A percentile compares a stretch with the other conserved stretches of the same genome.
phyloP scores from a whole-genome alignment of 176 grass and related monocot genomes.

The Dactylis glomerata region DNA sequence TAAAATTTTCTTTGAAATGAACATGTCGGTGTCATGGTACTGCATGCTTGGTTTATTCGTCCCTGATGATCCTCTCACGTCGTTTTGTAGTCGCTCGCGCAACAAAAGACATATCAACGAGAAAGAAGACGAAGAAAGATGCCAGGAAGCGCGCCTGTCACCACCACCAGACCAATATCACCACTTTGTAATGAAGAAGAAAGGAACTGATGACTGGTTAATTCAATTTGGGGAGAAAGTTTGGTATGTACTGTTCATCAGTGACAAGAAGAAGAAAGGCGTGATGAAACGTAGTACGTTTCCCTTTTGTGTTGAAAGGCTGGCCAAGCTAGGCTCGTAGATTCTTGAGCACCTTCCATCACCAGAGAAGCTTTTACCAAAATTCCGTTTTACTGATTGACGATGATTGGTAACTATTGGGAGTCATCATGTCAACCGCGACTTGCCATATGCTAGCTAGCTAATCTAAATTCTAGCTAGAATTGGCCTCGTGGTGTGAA shows the following conservation, averaged over 20 bases:
- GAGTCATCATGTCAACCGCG: conserved; percentile 6
- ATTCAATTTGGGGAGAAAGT: background rate
- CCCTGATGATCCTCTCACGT: background rate
- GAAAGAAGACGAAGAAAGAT: background rate
- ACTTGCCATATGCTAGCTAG: background rate
- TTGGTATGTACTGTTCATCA: background rate
- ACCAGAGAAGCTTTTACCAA: background rate
- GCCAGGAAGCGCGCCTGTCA: too few relatives aligned
- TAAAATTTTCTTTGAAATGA: background rate
- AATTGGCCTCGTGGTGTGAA: background rate
- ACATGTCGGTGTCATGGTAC: background rate
- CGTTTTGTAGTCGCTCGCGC: background rate
- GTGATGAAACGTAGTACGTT: background rate
- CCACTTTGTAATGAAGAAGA: too few relatives aligned
- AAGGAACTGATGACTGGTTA: background rate
- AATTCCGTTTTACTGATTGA: background rate
- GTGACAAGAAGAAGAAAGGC: background rate
- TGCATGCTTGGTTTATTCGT: background rate
- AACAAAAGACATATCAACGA: background rate
- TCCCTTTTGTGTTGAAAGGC: conserved; percentile 25
- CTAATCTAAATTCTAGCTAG: background rate
- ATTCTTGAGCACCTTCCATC: conserved; percentile 31
- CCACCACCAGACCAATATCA: too few relatives aligned
- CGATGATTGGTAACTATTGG: conserved; percentile 16
- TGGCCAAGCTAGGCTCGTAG: conserved; percentile 17